Evolutionary conservation across 108 stramenopile genomes (phyloP), one percentile per base, ranked within the genome.

Genomic region (Nitzschia inconspicua): DNA sequence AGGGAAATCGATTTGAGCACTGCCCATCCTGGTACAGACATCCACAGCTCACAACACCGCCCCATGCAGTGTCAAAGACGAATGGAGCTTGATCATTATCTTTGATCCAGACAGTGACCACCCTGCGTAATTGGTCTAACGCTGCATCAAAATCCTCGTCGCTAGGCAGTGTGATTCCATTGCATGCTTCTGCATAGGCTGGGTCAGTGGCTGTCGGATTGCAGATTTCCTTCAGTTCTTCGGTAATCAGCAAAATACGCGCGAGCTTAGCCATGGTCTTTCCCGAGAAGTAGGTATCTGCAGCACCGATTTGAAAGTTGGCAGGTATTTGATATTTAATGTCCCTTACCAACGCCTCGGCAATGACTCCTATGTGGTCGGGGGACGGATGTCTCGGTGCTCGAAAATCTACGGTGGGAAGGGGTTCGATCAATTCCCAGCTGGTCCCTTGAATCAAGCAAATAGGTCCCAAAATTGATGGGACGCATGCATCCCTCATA

Each of bases 281-380:
- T 11, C 93, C 95, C 5, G 85, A 76, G 72, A 97, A 97, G 53
- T 97, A 97, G 7, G 96, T 97, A 58, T 95, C 96, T 0, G 91
- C 93, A 18, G 89, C 92, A 39, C 96, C 96, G n/a, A 64, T 48
- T 44, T 71, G 46, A 48, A 86, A 90, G 73, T 95, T 85, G 3
- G 42, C 57, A 3, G 89, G 87, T n/a, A 95, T 31, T 14, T 70
- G 51, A 57, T 77, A 95, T 4, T 31, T 34, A 19, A 83, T 60
- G 53, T 85, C 88, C 11, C 57, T 47, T 4, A 29, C 41, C 6
- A 91, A 31, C 40, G 82, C 80, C 35, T 75, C 60, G 22, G 80
- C 73, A 30, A 84, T 20, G 18, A 51, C 67, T 10, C 77, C 70
- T 44, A 85, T 37, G n/a, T 53, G 39, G 39, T 52, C 24, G 28